Base-by-base conservation (phyloP, 129 eudicot species). In the Centrapalus pauciflorus region DNA sequence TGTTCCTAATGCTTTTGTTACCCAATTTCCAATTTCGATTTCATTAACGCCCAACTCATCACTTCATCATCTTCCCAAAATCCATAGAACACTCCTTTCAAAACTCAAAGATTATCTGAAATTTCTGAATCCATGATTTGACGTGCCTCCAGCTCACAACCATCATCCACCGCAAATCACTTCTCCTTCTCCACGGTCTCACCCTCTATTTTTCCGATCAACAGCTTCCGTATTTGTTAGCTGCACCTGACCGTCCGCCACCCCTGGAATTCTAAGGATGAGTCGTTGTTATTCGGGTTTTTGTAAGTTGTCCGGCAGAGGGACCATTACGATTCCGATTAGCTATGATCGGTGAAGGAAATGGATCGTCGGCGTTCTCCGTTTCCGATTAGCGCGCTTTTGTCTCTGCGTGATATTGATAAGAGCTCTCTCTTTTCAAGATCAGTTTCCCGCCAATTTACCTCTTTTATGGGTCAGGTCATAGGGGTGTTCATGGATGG, bases 341-440 rank as follows among this genome's bases (percentile, higher is more conserved):
- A 9, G 59, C 19, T 2, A 25, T 7, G 7, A 55, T 29, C 3
- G 67, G 28, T 2, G 59, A 52, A 59, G 64, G 82, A 20, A 71
- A 81, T 1, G 72, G 76, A 21, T 80, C 77, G 27, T 64, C 67
- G 19, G 19, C 34, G 3, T 40, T 34, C 21, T 67, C 79, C 58
- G 23, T 52, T 57, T 59, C 34, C 35, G 32, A 10, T 17, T 50
- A n/a, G n/a, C 45, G 7, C 10, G 45, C 12, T 37, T 37, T 1
- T 37, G n/a, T n/a, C n/a, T n/a, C n/a, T n/a, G n/a, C n/a, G n/a
- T n/a, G n/a, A n/a, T n/a, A n/a, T n/a, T n/a, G n/a, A n/a, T n/a
- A 37, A 37, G 45, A 13, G 1, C 12, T 37, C 45, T 45, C 9
- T 3, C 7, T 19, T 50, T 50, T 3, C 1, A 45, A 45, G 17